Percentiles rank a stretch among this genome's conserved stretches.
Evolutionary conservation across 805 yeast species (phyloP).

Genomic region (Myxozyma kluyveri): DNA sequence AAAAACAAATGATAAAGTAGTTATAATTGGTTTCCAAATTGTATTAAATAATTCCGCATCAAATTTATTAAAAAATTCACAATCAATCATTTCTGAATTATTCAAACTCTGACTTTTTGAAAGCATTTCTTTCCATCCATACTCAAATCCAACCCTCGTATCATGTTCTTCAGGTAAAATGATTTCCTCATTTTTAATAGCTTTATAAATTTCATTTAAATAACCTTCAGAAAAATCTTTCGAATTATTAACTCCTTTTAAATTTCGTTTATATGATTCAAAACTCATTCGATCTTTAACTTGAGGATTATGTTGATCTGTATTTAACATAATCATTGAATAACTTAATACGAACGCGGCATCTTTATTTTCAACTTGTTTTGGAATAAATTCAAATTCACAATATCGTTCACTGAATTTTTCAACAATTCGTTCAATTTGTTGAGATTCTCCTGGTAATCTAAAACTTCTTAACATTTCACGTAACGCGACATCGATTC

Average conservation of each 20-base stretch:
- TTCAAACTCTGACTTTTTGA: slow-evolving; percentile 28
- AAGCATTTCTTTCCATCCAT: slow-evolving; percentile 47
- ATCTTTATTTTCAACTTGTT: slow-evolving; percentile 75
- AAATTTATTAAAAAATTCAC: slow-evolving; percentile 44
- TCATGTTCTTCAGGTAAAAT: slow-evolving; percentile 98
- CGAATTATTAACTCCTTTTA: slow-evolving; percentile 71
- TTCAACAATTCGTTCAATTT: slow-evolving; percentile 88
- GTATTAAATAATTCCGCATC: slow-evolving; percentile 70
- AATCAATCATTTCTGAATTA: slow-evolving; percentile 27
- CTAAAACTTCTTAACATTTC: slow-evolving; percentile 77
- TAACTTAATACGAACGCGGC: slow-evolving; percentile 90
- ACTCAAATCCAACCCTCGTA: slow-evolving; percentile 88
- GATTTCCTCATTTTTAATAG: slow-evolving; percentile 82
- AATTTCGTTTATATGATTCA: slow-evolving; percentile 73
- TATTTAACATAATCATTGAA: slow-evolving; percentile 87
- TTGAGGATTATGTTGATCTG: slow-evolving; percentile 88
- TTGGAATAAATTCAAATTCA: slow-evolving; percentile 51
- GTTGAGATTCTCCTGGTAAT: slow-evolving; percentile 96
- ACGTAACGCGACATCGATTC: slow-evolving; percentile 93
- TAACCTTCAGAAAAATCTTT: slow-evolving; percentile 85
- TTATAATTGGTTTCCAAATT: slow-evolving; percentile 61
- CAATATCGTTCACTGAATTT: slow-evolving; percentile 80
- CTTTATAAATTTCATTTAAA: slow-evolving; percentile 70
- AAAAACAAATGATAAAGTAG: slow-evolving; percentile 73
- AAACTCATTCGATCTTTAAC: slow-evolving; percentile 86